Evolutionary conservation across 257 asterid genomes (phyloP), one percentile per base, ranked within the genome.

Genomic region (Nicotiana noctiflora): DNA sequence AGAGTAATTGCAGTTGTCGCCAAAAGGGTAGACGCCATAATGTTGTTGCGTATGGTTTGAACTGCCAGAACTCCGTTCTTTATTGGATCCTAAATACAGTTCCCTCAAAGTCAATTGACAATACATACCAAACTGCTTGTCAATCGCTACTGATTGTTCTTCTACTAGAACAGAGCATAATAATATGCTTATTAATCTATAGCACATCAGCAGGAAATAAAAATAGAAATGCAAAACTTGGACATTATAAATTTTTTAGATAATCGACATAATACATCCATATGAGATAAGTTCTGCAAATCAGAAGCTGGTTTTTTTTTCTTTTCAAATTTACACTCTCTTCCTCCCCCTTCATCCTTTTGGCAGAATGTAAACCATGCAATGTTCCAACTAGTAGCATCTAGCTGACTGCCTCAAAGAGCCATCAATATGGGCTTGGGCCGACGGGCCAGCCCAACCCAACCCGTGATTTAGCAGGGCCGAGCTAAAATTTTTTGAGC

Each of bases 1-100:
- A 94, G 97, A 61, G 97, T 88, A 79, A 94, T 92, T 76, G 98
- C 95, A 17, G 90, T 85, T 2, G 98, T 92, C 2, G 98, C 98
- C 80, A 94, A 84, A 49, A 94, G 92, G 1, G 98, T 94, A 1
- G 98, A 93, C 0, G 98, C 98, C 98, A 94, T 94, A 82, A 94
- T 94, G 79, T 92, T 93, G 93, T 94, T 94, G 80, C 97, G 97
- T 65, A 93, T 81, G 3, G 98, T 93, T 86, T 94, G 97, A 82
- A 94, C 91, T 9, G 97, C 90, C 85, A 94, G 81, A 14, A 91
- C 92, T 0, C 98, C 98, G 21, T 94, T 94, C 84, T 91, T 94
- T 0, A 90, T 75, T 56, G 98, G 94, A 84, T 94, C 98, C 98
- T 94, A 91, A 19, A 57, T 75, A 65, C 18, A 82, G 14, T 56